Evolutionary conservation across 805 yeast species (phyloP).

Genomic region (Jamesozyma piceae): DNA sequence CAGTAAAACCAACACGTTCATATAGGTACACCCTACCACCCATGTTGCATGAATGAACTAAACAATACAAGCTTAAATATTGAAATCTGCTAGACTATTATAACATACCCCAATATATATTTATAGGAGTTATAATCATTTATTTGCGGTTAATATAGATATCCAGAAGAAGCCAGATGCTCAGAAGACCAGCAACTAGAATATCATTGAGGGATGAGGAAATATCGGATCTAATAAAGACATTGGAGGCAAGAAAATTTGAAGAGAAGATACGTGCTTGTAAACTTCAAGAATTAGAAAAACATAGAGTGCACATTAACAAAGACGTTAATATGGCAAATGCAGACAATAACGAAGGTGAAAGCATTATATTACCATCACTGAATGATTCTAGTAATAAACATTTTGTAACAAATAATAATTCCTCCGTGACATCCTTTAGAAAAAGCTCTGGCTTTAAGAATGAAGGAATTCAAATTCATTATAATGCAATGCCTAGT

Average conservation of each 20-base stretch:
- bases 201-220: slow-evolving; percentile 63
- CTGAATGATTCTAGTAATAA: not conserved
- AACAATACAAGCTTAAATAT: too few species aligned
- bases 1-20: too few species aligned
- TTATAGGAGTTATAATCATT: too few species aligned
- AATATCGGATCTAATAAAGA: slow-evolving; percentile 29
- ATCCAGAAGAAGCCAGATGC: slow-evolving; percentile 36
- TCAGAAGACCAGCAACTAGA: slow-evolving; percentile 63
- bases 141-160: too few species aligned
- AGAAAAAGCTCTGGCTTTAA: not conserved
- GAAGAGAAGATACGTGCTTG: slow-evolving; percentile 4
- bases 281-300: not conserved
- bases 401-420: not conserved
- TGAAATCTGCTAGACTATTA: too few species aligned
- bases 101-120: too few species aligned
- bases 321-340: not conserved
- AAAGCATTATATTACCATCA: not conserved
- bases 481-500: not conserved
- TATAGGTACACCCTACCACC: too few species aligned
- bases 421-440: not conserved
- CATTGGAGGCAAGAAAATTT: slow-evolving; percentile 20
- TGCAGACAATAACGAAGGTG: not conserved
- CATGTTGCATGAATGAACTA: too few species aligned
- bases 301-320: not conserved
- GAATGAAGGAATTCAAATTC: not conserved